Conservation (phyloP, 305 asterid species). For the Fraxinus platypoda region DNA sequence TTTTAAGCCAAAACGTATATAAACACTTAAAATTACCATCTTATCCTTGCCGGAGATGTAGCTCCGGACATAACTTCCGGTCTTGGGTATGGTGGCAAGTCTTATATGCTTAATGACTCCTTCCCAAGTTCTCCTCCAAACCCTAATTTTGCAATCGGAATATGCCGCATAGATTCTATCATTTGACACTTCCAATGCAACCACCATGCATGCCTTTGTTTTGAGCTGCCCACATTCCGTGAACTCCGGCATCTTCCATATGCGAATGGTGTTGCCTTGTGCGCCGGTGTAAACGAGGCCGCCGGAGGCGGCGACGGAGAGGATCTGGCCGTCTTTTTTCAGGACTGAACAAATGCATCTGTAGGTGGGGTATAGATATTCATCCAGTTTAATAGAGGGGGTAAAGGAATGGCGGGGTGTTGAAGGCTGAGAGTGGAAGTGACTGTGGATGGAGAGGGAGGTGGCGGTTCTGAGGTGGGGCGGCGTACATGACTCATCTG, state of each 20-base stretch:
- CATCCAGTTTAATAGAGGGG: slow-evolving; percentile 29
- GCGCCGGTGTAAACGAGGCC: slow-evolving; percentile 77
- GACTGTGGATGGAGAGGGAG: slow-evolving; percentile 29
- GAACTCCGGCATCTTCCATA: slow-evolving; percentile 93
- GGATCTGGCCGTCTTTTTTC: slow-evolving; percentile 84
- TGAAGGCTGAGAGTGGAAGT: slow-evolving; percentile 46
- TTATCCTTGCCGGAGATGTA: slow-evolving; percentile 79
- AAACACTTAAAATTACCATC: slow-evolving; percentile 35
- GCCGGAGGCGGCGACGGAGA: slow-evolving; percentile 59
- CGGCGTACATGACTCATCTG: slow-evolving; percentile 38
- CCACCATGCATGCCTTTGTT: slow-evolving; percentile 62
- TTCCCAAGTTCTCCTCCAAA: slow-evolving; percentile 90
- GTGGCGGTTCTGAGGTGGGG: slow-evolving; percentile 57
- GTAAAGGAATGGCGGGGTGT: slow-evolving; percentile 58
- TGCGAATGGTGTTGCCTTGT: slow-evolving; percentile 55
- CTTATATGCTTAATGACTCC: slow-evolving; percentile 69
- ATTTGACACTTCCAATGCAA: slow-evolving; percentile 59
- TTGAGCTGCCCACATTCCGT: slow-evolving; percentile 83
- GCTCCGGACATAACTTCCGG: slow-evolving; percentile 67
- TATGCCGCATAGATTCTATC: slow-evolving; percentile 83
- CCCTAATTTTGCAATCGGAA: slow-evolving; percentile 72
- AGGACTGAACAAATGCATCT: slow-evolving; percentile 83
- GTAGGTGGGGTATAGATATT: slow-evolving; percentile 41
- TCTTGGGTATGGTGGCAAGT: slow-evolving; percentile 58
- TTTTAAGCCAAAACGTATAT: background rate